Base-by-base conservation (phyloP, 1,284 basidiomycete genomes). In the Cryptococcus hybrid region DNA sequence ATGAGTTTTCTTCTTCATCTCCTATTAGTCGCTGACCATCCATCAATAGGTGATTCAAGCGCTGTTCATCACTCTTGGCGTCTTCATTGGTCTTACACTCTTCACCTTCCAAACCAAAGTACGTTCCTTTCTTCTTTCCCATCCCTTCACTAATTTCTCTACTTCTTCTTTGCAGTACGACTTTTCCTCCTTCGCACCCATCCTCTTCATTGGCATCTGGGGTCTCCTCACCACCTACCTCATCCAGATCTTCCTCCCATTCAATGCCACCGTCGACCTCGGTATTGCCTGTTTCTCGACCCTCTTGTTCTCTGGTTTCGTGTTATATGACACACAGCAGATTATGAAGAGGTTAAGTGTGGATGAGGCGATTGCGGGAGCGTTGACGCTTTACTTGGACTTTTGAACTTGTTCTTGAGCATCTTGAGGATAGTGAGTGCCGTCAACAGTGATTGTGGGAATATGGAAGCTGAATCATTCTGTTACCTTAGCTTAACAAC, bases 51-150 rank as follows among this genome's bases (percentile, higher is more conserved):
- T 83, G 12, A 70, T 83, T 12, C 80, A 83, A 69, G 83, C 83
- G 0, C 66, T 83, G 46, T 66, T 81, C 58, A 80, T 84, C 62
- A 83, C 82, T 7, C 69, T 76, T n/a, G 81, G 80, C 49, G 77
- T 82, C 34, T 84, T 84, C 63, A 63, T 78, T 47, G 83, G 82
- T 18, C 74, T 84, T 18, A 80, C 80, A 0, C 68, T 83, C 35
- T 83, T 83, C 71, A 83, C 82, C 6, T 76, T 78, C 66, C 78
- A 79, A 66, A 76, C 76, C 58, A 79, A 78, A 64, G 72, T 73
- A 43, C 48, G 71, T 15, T 42, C 65, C 63, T 50, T 55, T 62
- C 54, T 18, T 7, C 40, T 49, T 18, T 7, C 42, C n/a, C 18
- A 11, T 9, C 34, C 37, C 36, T 1, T 34, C 6, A 54, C 43